Base-by-base conservation (phyloP, 176 grass and related monocot genomes). In the Alloteropsis semialata region DNA sequence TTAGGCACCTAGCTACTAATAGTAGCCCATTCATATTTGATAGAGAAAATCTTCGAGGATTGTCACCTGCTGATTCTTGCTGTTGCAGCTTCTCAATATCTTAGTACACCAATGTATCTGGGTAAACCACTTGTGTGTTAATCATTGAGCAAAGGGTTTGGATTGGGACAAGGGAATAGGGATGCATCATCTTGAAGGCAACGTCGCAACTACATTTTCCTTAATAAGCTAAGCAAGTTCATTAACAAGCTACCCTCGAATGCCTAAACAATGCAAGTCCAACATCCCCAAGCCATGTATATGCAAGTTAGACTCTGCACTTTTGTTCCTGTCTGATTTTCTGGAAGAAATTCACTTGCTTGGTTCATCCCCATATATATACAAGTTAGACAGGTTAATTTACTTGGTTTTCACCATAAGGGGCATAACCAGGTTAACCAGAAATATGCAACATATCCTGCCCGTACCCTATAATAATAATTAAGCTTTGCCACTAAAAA, bases 131-230 rank as follows among this genome's bases (percentile, higher is more conserved):
- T 65, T 36, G 41, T 43, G 11, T 34, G 19, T 24, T 64, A 65
- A 79, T 51, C 30, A 65, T 79, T 50, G 43, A 65, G 29, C 43
- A 34, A 13, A 33, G 9, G 18, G 46, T 60, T 21, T 33, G 3
- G 27, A 64, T 48, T 33, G 11, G 11, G 45, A 65, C 59, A 46
- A 78, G 60, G 28, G 59, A 65, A 79, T 50, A 79, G 27, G 59
- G 30, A 79, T n/a, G 61, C 77, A 66, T 66, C 44, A 66, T 66
- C 30, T 79, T 51, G 61, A 66, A 51, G 32, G 77, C 21, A 79
- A 65, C 77, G 51, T 24, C 34, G 13, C 43, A 66, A 36, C 77
- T 45, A 51, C 21, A 65, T 51, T 65, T 18, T 21, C 45, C 5
- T 51, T 61, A 27, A 51, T 55, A 51, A 28, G n/a, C 78, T 55